Conservation (phyloP, 2,329 filamentous ascomycete species). For the Penicillium hesseltinei region DNA sequence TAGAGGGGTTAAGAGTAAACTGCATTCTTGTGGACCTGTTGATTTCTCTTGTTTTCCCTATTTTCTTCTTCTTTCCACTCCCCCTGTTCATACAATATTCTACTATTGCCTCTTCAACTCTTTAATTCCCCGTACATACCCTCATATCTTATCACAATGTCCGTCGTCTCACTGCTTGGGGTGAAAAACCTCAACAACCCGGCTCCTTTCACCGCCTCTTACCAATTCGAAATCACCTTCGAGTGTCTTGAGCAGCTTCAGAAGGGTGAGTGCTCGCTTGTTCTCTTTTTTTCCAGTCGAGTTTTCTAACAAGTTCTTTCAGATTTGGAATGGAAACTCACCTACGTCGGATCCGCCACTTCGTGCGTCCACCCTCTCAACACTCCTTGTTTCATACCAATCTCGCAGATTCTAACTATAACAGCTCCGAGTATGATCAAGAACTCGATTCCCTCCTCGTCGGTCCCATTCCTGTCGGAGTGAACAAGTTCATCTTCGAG, state of each 20-base stretch:
- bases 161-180: conserved; percentile 90
- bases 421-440: conserved; percentile 94
- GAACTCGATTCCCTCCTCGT: conserved; percentile 96
- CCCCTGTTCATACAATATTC: conserved; percentile 7
- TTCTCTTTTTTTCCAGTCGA: background rate
- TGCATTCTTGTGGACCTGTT: conserved; percentile 27
- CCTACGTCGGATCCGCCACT: conserved; percentile 96
- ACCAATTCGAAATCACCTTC: conserved; percentile 98
- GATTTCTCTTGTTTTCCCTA: conserved; percentile 18
- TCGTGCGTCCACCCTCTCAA: conserved; percentile 62
- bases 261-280: conserved; percentile 63
- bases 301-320: conserved; percentile 21
- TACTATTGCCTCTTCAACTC: conserved; percentile 13
- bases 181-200: conserved; percentile 98
- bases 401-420: conserved; percentile 22
- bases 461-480: conserved; percentile 92
- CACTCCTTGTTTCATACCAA: background rate
- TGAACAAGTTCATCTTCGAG: conserved; percentile 99
- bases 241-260: conserved; percentile 93
- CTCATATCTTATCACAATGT: conserved; percentile 62
- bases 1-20: conserved; percentile 17
- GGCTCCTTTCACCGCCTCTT: conserved; percentile 85
- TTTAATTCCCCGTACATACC: conserved; percentile 17
- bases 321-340: conserved; percentile 99
- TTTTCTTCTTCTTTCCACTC: conserved; percentile 10